Evolutionary conservation across 768 basidiomycete genomes (phyloP).

Genomic region (Suillus ampliporus): DNA sequence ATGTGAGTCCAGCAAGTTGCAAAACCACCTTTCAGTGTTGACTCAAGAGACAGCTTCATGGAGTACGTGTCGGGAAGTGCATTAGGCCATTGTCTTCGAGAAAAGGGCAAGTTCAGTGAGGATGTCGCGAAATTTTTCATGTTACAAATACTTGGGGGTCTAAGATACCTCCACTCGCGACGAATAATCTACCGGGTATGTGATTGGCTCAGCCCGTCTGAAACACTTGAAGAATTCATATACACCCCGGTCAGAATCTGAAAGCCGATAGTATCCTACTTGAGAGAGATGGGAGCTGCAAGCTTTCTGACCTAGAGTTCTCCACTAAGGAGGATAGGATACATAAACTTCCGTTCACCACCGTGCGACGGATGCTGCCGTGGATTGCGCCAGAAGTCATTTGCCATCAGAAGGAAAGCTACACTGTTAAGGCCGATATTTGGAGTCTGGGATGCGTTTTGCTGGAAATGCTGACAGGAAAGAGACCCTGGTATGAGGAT

Average conservation of each 20-base stretch:
- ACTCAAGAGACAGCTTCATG: conserved; percentile 71
- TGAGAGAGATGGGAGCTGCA: conserved; percentile 91
- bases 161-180: conserved; percentile 91
- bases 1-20: conserved; percentile 63
- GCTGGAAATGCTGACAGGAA: conserved; percentile 98
- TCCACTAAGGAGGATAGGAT: conserved; percentile 92
- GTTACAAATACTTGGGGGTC: conserved; percentile 85
- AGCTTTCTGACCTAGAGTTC: conserved; percentile 98
- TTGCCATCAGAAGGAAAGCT: conserved; percentile 85
- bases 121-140: conserved; percentile 93
- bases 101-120: conserved; percentile 92
- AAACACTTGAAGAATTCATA: conserved; percentile 11
- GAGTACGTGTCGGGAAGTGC: conserved; percentile 99
- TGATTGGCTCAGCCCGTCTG: neutral
- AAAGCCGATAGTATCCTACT: conserved; percentile 99
- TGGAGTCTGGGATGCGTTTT: conserved; percentile 99
- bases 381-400: conserved; percentile 99
- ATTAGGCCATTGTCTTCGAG: conserved; percentile 85
- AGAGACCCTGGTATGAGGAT: conserved; percentile 91
- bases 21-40: conserved; percentile 1
- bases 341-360: conserved; percentile 79
- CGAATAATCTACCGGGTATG: conserved; percentile 91
- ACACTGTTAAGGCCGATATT: conserved; percentile 97
- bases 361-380: conserved; percentile 97
- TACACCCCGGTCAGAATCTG: conserved; percentile 65